These are phyloP conservation scores for Suillus ampliporus DNA, from an alignment of 768 basidiomycete genomes.

Conservation along the genomic window DNA sequence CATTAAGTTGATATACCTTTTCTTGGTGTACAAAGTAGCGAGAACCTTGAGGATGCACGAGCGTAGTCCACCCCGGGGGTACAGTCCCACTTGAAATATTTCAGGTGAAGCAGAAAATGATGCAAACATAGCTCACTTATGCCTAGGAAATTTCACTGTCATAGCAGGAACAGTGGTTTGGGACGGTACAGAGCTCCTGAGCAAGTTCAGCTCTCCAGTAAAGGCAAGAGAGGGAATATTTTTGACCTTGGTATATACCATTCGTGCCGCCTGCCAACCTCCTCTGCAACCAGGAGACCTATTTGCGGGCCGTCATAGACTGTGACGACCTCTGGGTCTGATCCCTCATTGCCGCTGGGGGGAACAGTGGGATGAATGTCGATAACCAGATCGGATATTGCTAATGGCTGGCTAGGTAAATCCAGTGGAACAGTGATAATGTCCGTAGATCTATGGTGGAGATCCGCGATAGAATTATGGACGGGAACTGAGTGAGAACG, in stretches of 20 bases:
- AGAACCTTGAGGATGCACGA: slow-evolving; percentile 17
- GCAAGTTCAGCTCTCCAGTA: background rate
- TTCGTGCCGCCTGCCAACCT: slow-evolving; percentile 23
- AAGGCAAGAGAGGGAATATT: background rate
- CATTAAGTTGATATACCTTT: background rate
- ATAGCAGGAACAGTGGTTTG: background rate
- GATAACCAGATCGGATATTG: background rate
- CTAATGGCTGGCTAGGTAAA: background rate
- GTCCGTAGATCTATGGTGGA: background rate
- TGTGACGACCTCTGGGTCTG: slow-evolving; percentile 3
- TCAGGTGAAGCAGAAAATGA: background rate
- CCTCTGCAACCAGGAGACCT: slow-evolving; percentile 23
- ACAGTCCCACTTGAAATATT: background rate
- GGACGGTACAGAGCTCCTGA: background rate
- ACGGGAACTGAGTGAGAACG: background rate
- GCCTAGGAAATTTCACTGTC: slow-evolving; percentile 7
- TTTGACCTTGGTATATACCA: background rate
- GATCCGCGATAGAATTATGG: background rate
- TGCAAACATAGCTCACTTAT: slow-evolving; percentile 2
- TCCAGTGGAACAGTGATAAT: background rate
- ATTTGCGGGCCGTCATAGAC: slow-evolving; percentile 14
- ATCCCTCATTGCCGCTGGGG: background rate
- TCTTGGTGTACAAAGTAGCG: slow-evolving; percentile 1
- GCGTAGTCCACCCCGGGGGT: slow-evolving; percentile 27
- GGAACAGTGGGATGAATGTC: background rate